Base-by-base conservation (phyloP, 2,329 filamentous ascomycete genomes). In the Colletotrichum zoysiae region DNA sequence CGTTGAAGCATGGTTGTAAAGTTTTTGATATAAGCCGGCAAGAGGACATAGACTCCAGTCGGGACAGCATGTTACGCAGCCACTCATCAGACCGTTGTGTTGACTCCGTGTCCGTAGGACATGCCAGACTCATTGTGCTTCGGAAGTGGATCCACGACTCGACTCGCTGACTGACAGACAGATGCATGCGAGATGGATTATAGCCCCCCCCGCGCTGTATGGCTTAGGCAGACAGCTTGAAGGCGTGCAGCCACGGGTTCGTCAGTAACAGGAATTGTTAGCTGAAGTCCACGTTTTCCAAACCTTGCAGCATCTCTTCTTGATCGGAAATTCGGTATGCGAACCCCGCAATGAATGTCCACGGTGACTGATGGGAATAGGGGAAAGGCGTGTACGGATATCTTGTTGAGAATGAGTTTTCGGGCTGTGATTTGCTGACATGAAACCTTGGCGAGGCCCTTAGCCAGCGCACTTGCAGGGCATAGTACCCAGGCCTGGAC, bases 101-200 rank as follows among this genome's bases (percentile, higher is more conserved):
- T 53, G 63, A 67, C 48, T 50, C 40, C 48, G 67, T 56, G 50
- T 30, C 44, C 50, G 44, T 56, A 50, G 68, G 68, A 30, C 48
- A 38, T 20, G n/a, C 42, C 48, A 42, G 40, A 40, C 30, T 14
- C 53, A 38, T 20, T 33, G 30, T 35, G 42, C 14, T 38, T 9
- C 7, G 18, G 40, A 14, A 23, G 56, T 44, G 56, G 63, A 57
- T 48, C 23, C 38, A 38, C 20, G 26, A 30, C 9, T 60, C 20
- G 26, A 30, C 9, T 60, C 23, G 18, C 40, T 23, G 30, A 30
- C 56, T 12, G 9, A 48, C 30, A 8, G 30, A n/a, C n/a, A n/a
- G n/a, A n/a, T n/a, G n/a, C 30, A 30, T 30, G 30, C 30, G 30
- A 44, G 57, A 23, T 42, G 64, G 35, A 42, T 7, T 46, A 48